Conservation (phyloP, 1,284 basidiomycete species). For the Violaceomyces palustris region DNA sequence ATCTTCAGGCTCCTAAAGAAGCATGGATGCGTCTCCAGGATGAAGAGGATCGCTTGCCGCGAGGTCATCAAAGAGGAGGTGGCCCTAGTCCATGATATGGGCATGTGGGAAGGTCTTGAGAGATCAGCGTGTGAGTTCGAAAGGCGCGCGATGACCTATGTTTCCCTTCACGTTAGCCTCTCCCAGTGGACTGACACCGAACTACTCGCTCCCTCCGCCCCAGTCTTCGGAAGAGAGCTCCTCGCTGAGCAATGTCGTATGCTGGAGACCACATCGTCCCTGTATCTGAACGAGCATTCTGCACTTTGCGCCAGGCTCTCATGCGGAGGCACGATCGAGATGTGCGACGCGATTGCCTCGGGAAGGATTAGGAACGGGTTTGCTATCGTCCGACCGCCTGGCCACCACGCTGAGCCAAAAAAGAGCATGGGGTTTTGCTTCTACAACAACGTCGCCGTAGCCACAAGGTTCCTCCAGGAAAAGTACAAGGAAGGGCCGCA, state of each 20-base stretch:
- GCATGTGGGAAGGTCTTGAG: slow-evolving; percentile 84
- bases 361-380: slow-evolving; percentile 79
- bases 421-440: slow-evolving; percentile 99
- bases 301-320: slow-evolving; percentile 79
- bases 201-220: too few relatives aligned
- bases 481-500: slow-evolving; percentile 66
- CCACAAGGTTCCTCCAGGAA: slow-evolving; percentile 57
- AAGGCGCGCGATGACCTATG: too few relatives aligned
- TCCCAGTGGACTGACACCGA: too few relatives aligned
- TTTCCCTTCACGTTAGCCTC: too few relatives aligned
- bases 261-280: slow-evolving; percentile 70
- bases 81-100: slow-evolving; percentile 78
- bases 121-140: slow-evolving; percentile 70
- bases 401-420: slow-evolving; percentile 96
- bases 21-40: slow-evolving; percentile 64
- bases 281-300: slow-evolving; percentile 84
- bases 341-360: slow-evolving; percentile 77
- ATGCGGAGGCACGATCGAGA: slow-evolving; percentile 90
- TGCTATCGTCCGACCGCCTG: slow-evolving; percentile 92
- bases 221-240: slow-evolving; percentile 30
- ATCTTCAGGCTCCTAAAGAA: slow-evolving; percentile 66
- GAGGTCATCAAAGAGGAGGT: slow-evolving; percentile 73
- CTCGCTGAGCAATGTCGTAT: slow-evolving; percentile 61
- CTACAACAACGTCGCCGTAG: slow-evolving; percentile 96
- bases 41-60: slow-evolving; percentile 73